Conservation (phyloP, 257 asterid species). For the Eustoma russellianum region DNA sequence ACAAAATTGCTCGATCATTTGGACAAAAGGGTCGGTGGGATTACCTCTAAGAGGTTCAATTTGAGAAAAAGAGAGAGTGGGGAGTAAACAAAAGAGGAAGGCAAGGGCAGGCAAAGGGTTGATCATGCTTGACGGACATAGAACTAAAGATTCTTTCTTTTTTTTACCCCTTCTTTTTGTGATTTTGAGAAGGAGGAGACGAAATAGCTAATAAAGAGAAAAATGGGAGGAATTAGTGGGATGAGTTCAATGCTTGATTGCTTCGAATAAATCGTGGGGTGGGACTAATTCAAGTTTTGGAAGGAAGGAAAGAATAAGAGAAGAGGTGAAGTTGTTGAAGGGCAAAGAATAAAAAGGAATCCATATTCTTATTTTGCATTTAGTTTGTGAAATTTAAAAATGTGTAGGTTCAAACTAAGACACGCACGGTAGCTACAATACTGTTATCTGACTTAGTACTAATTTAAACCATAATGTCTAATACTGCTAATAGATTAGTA, state of each 20-base stretch:
- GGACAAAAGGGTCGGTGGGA: neutral
- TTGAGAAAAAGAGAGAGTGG: conserved; percentile 29
- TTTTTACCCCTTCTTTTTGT: neutral
- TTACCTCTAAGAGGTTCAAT: conserved; percentile 52
- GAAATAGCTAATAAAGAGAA: neutral
- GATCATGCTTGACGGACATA: conserved; percentile 13
- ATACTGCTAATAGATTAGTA: no score
- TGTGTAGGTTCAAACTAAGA: no score
- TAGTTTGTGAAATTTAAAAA: no score
- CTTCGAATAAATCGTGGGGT: conserved; percentile 22
- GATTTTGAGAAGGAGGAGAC: neutral
- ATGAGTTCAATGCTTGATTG: neutral
- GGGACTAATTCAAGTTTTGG: conserved; percentile 11
- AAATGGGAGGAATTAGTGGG: neutral
- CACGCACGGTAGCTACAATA: no score
- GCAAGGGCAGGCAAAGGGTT: conserved; percentile 18
- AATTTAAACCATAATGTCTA: no score
- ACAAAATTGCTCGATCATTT: conserved; percentile 2
- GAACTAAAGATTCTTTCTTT: neutral
- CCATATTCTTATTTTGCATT: no score
- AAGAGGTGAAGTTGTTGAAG: conserved; percentile 25
- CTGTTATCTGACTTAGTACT: no score
- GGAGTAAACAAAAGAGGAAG: conserved; percentile 23
- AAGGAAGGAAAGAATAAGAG: conserved; percentile 10
- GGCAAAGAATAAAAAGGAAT: conserved; percentile 24